Percentiles rank a stretch among this genome's conserved stretches.
Evolutionary conservation across 805 yeast species (phyloP).

Genomic region (Nakazawaea populi): DNA sequence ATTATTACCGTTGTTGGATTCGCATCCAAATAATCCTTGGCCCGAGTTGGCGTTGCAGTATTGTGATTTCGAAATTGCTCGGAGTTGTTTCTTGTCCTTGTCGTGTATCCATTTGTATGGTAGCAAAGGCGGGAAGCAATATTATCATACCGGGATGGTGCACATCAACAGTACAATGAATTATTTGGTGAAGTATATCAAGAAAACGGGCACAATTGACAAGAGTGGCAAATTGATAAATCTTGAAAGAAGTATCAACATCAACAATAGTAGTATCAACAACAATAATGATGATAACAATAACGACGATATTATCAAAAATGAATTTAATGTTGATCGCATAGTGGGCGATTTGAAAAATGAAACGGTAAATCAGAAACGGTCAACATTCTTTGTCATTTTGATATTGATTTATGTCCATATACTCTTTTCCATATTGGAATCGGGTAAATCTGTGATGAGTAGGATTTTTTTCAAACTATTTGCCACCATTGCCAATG

Average conservation of each 20-base stretch:
- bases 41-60: conserved; percentile 52
- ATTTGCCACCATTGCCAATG: conserved; percentile 44
- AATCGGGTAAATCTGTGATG: conserved; percentile 48
- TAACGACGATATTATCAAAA: background rate
- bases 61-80: conserved; percentile 52
- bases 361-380: conserved; percentile 28
- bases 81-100: conserved; percentile 50
- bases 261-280: too few species aligned
- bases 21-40: conserved; percentile 59
- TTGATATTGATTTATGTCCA: conserved; percentile 49
- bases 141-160: conserved; percentile 44
- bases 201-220: conserved; percentile 13
- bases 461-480: conserved; percentile 42
- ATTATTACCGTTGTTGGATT: conserved; percentile 46
- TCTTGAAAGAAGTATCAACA: too few species aligned
- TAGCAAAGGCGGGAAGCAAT: conserved; percentile 44
- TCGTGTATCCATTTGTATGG: conserved; percentile 56
- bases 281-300: background rate
- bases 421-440: conserved; percentile 45
- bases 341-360: conserved; percentile 32
- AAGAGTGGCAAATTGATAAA: background rate
- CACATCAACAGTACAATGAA: conserved; percentile 55
- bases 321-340: conserved; percentile 22
- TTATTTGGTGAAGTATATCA: conserved; percentile 40
- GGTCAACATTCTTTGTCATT: conserved; percentile 40